A percentile compares a stretch with the other conserved stretches of the same genome.
These are phyloP conservation scores for Trichosanthes cucumerina DNA, from an alignment of 306 rosid species.

Conservation along the genomic window DNA sequence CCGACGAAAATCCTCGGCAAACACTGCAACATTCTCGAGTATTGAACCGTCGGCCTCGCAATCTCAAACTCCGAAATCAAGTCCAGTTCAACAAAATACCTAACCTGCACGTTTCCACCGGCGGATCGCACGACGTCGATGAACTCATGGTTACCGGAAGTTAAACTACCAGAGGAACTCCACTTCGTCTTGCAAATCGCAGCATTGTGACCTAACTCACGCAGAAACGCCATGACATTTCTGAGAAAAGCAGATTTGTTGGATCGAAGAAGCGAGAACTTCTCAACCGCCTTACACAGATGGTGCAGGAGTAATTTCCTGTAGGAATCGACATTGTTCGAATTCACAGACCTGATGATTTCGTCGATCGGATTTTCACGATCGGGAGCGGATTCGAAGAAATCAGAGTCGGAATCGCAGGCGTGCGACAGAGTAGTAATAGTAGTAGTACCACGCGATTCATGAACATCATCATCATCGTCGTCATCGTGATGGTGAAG, in stretches of 20 bases:
- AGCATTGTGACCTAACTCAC: slow-evolving; percentile 54
- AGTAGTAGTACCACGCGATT: not conserved
- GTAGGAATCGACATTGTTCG: slow-evolving; percentile 25
- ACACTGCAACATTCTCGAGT: slow-evolving; percentile 19
- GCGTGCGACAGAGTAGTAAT: not conserved
- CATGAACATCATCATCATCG: too few relatives aligned
- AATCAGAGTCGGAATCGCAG: slow-evolving; percentile 36
- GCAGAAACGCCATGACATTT: slow-evolving; percentile 47
- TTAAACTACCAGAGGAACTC: slow-evolving; percentile 31
- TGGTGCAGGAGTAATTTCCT: slow-evolving; percentile 25
- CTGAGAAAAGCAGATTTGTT: slow-evolving; percentile 20
- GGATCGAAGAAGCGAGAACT: slow-evolving; percentile 15
- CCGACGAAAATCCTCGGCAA: slow-evolving; percentile 52
- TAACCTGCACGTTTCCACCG: slow-evolving; percentile 15
- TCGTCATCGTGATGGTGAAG: slow-evolving; percentile 7
- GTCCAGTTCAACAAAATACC: slow-evolving; percentile 57
- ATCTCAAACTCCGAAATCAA: slow-evolving; percentile 48
- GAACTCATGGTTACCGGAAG: slow-evolving; percentile 57
- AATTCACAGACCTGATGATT: not conserved
- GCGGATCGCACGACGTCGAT: slow-evolving; percentile 43
- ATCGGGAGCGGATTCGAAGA: slow-evolving; percentile 30
- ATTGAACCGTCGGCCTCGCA: slow-evolving; percentile 41
- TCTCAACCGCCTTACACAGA: slow-evolving; percentile 34
- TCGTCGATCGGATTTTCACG: slow-evolving; percentile 20
- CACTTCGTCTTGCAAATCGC: slow-evolving; percentile 74